Evolutionary conservation across 1,284 basidiomycete species (phyloP).

Genomic region (Tetrapyrgos nigripes): DNA sequence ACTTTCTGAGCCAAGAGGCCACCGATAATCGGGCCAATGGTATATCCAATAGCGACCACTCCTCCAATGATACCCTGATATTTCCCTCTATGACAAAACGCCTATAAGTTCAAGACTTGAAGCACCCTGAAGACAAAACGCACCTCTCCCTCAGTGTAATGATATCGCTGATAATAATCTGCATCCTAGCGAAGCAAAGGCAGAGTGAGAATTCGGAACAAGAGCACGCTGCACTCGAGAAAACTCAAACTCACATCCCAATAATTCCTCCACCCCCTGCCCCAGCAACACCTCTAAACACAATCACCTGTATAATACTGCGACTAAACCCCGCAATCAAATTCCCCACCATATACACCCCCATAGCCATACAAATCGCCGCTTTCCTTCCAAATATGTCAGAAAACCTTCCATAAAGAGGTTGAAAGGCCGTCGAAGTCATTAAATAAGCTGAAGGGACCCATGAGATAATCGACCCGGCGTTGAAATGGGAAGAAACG

Average conservation of each 20-base stretch:
- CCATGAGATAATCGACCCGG: slow-evolving; percentile 72
- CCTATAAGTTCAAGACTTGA: slow-evolving; percentile 68
- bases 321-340: slow-evolving; percentile 64
- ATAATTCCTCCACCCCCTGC: slow-evolving; percentile 73
- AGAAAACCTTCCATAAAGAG: slow-evolving; percentile 69
- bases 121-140: slow-evolving; percentile 38
- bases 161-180: slow-evolving; percentile 71
- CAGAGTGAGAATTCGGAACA: too few species aligned
- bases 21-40: slow-evolving; percentile 55
- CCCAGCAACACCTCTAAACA: slow-evolving; percentile 74
- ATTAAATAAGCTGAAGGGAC: slow-evolving; percentile 72
- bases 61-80: slow-evolving; percentile 70
- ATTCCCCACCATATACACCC: slow-evolving; percentile 68
- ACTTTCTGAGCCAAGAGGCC: slow-evolving; percentile 61
- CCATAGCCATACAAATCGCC: slow-evolving; percentile 64
- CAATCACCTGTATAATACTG: slow-evolving; percentile 73
- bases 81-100: slow-evolving; percentile 70
- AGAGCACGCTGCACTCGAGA: too few species aligned
- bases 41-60: slow-evolving; percentile 49
- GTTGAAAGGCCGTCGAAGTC: slow-evolving; percentile 71
- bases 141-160: slow-evolving; percentile 66
- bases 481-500: slow-evolving; percentile 71
- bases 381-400: slow-evolving; percentile 82
- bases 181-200: too few species aligned
- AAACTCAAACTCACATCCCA: slow-evolving; percentile 64